Evolutionary conservation across 2,329 filamentous ascomycete genomes (phyloP), one percentile per base, ranked within the genome.

Genomic region (Phaeomoniella chlamydospora): DNA sequence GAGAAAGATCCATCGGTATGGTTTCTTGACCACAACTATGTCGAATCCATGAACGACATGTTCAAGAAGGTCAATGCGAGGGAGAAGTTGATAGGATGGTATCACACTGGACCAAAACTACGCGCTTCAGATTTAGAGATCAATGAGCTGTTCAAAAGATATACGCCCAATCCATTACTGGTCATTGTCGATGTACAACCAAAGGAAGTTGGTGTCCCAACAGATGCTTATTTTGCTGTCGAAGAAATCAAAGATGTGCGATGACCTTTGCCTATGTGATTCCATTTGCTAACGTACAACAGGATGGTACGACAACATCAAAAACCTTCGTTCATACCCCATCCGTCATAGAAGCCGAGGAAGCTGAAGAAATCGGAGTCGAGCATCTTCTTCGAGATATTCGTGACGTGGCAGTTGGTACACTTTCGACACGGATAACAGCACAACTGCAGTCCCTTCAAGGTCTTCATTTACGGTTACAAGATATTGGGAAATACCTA

Each of bases 1-100:
- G 90, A 94, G 53, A 94, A 93, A 64, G 87, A 98, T 57, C 88
- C 88, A 3, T 92, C 88, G 22, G 90, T 98, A 56, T 98, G 90
- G 90, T 98, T 96, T 58, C 66, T 98, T 45, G 90, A 98, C 59
- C 90, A 98, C 72, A 96, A 96, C 72, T 98, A 94, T 54, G 83
- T 98, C 60, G 90, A 98, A 64, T 84, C 80, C 49, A 98, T 98
- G 90, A 93, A 90, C 65, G 90, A 96, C 62, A 98, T 98, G 90
- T 98, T 98, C 74, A 98, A 98, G 71, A 96, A 96, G 67, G 87
- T 98, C 70, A 98, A 98, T 67, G 90, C 90, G 42, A 72, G 84
- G 45, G 90, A 98, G 68, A 96, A 96, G 76, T 73, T 98, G 58
- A 92, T 98, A 71, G 90, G 90, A 54, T 98, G 90, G 90, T 98